Evolutionary conservation across 2,329 filamentous ascomycete species (phyloP).

Genomic region (Pyricularia grisea): DNA sequence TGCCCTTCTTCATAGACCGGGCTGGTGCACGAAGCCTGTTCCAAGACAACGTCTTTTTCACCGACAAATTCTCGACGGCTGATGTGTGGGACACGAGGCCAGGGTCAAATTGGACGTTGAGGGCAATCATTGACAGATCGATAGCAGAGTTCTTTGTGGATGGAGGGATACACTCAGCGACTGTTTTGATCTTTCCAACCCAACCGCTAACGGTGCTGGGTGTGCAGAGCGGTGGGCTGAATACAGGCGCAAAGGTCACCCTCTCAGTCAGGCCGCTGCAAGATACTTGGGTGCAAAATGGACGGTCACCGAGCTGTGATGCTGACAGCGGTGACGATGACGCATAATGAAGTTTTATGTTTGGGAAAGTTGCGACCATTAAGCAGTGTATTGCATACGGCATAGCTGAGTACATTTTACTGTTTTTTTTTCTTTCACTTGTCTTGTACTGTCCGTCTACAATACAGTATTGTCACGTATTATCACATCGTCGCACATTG

Average conservation of each 20-base stretch:
- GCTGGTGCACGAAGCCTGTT: slow-evolving; percentile 28
- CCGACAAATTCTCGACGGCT: slow-evolving; percentile 35
- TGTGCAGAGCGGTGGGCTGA: neutral
- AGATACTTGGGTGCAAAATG: neutral
- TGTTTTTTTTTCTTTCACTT: neutral
- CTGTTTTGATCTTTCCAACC: slow-evolving; percentile 38
- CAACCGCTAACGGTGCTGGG: neutral
- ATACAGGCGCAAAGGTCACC: neutral
- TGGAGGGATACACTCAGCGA: slow-evolving; percentile 36
- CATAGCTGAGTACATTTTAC: neutral
- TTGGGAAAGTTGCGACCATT: neutral
- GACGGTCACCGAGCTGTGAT: neutral
- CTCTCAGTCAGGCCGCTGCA: neutral
- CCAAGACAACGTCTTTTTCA: slow-evolving; percentile 34
- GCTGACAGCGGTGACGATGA: neutral
- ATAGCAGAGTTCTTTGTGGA: slow-evolving; percentile 41
- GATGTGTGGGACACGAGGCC: slow-evolving; percentile 16
- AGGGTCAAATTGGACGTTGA: slow-evolving; percentile 19
- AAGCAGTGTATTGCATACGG: neutral
- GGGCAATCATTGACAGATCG: slow-evolving; percentile 41
- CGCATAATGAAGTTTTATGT: neutral
- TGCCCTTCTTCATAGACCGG: slow-evolving; percentile 40
- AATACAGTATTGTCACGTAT: neutral
- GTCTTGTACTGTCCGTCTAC: neutral
- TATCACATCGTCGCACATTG: neutral